Percentiles rank a stretch among this genome's conserved stretches.
Conservation (phyloP, 495 filamentous ascomycete species). For the Penicillium longicatenatum region DNA sequence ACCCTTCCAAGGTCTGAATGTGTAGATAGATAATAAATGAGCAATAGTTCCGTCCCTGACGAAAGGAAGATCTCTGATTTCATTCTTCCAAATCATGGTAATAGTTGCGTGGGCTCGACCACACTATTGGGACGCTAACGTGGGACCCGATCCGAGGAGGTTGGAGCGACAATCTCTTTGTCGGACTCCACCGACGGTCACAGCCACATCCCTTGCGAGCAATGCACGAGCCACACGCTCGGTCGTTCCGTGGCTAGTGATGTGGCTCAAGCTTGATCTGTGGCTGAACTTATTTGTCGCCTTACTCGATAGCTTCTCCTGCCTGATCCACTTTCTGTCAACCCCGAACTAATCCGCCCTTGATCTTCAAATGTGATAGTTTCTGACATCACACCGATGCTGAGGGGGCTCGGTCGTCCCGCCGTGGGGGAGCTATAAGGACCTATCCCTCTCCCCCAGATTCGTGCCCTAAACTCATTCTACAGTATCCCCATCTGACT, state of each 20-base stretch:
- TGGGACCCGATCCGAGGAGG: slow-evolving; percentile 9
- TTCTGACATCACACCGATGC: slow-evolving; percentile 23
- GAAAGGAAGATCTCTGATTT: not conserved
- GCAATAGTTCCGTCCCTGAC: too few species aligned
- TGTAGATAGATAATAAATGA: not conserved
- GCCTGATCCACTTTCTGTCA: slow-evolving; percentile 21
- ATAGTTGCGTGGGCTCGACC: slow-evolving; percentile 14
- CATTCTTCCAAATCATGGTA: slow-evolving; percentile 24
- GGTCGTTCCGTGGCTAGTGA: slow-evolving; percentile 28
- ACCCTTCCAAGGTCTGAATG: too few species aligned
- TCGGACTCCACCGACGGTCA: slow-evolving; percentile 12
- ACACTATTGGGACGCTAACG: slow-evolving; percentile 28
- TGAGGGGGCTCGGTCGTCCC: slow-evolving; percentile 26
- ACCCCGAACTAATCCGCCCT: slow-evolving; percentile 35
- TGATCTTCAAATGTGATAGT: slow-evolving; percentile 34
- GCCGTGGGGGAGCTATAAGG: slow-evolving; percentile 27
- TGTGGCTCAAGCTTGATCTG: slow-evolving; percentile 30
- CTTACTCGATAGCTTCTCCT: slow-evolving; percentile 27
- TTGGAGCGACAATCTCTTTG: slow-evolving; percentile 13
- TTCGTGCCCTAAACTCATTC: not conserved
- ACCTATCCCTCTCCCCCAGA: not conserved
- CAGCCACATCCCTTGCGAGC: slow-evolving; percentile 30
- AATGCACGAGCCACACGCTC: slow-evolving; percentile 28
- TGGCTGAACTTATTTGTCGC: slow-evolving; percentile 19
- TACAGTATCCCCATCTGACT: too few species aligned